Evolutionary conservation across 169 alveolate genomes (phyloP).

Genomic region (Plasmodium vivax): DNA sequence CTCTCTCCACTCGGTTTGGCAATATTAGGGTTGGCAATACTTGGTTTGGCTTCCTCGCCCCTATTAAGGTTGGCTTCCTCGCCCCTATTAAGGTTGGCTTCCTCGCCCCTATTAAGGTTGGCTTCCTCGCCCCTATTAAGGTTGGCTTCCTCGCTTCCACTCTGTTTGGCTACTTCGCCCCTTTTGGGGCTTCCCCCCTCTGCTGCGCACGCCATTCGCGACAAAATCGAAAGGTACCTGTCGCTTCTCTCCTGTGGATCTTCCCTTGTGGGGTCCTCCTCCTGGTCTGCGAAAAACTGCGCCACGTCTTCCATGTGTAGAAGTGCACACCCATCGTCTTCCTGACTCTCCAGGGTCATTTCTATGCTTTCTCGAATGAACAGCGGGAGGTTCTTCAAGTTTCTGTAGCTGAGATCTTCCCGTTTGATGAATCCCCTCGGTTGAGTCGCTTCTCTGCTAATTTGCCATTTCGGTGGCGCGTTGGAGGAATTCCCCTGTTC

Average conservation of each 20-base stretch:
- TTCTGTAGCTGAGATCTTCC: conserved; percentile 14
- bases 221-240: not conserved
- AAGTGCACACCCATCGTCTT: not conserved
- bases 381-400: conserved; percentile 26
- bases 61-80: too few species aligned
- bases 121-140: not conserved
- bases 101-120: not conserved
- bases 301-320: not conserved
- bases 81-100: not conserved
- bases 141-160: too few species aligned
- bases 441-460: not conserved
- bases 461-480: not conserved
- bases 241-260: not conserved
- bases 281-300: not conserved
- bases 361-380: conserved; percentile 31
- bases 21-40: not conserved
- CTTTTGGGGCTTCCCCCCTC: not conserved
- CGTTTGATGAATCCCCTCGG: not conserved
- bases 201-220: not conserved
- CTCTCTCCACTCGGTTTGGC: not conserved
- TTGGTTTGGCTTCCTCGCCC: not conserved
- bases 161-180: not conserved
- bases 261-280: not conserved
- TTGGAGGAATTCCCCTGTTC: not conserved
- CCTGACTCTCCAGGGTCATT: conserved; percentile 18